phyloP scores from a whole-genome alignment of 2,329 filamentous ascomycete genomes.

The Exophiala sp. region DNA sequence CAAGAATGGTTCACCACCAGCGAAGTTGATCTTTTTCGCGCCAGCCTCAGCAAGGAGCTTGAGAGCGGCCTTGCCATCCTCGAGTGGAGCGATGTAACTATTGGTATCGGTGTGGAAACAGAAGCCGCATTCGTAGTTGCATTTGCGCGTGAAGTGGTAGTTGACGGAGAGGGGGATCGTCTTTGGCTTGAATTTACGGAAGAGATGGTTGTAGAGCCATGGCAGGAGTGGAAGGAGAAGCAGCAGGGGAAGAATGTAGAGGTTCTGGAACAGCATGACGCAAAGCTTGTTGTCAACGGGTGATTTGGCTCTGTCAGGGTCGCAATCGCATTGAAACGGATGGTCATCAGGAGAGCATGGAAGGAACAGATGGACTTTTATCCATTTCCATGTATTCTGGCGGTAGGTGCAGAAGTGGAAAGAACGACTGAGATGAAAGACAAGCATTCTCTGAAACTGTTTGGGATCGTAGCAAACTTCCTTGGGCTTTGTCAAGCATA shows the following conservation, averaged over 20 bases:
- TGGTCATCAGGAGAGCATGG: no score
- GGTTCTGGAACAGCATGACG: not conserved
- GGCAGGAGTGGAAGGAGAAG: not conserved
- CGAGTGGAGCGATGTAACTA: conserved; percentile 42
- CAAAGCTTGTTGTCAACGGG: no score
- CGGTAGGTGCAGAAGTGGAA: no score
- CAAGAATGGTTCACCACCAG: conserved; percentile 55
- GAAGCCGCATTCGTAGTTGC: conserved; percentile 52
- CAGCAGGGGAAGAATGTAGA: not conserved
- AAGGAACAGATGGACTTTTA: no score
- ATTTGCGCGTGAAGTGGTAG: conserved; percentile 47
- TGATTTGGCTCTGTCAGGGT: no score
- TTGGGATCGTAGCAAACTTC: no score
- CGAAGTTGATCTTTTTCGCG: conserved; percentile 56
- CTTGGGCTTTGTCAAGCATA: no score
- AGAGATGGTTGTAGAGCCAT: not conserved
- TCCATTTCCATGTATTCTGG: no score
- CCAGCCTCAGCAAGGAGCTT: conserved; percentile 47
- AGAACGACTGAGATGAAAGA: no score
- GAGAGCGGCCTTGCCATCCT: conserved; percentile 46
- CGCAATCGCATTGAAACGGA: no score
- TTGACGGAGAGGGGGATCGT: conserved; percentile 44
- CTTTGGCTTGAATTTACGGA: not conserved
- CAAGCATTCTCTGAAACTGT: no score
- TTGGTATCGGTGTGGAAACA: conserved; percentile 57